Base-by-base conservation (phyloP, 345 rosid genomes). In the Trapa bicornis region DNA sequence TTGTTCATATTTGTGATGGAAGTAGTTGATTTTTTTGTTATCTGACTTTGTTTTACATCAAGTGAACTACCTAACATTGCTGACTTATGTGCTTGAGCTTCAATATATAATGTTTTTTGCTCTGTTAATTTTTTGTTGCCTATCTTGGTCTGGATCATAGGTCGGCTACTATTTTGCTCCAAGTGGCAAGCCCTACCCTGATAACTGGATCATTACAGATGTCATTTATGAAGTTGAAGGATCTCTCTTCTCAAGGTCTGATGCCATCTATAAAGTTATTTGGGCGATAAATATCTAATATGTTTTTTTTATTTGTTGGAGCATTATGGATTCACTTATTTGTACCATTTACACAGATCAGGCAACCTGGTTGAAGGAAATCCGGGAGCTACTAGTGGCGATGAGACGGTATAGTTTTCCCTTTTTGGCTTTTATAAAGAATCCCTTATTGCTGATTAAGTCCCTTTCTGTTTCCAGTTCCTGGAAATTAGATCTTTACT, bases 101-200 rank as follows among this genome's bases (percentile, higher is more conserved):
- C 48, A 43, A 45, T 69, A n/a, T 69, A 33, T 17, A 22, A n/a
- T 38, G 54, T 56, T 60, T 60, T 45, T 8, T 41, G 43, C 7
- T 41, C 7, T 41, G 43, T 41, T 41, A 41, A 41, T 41, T 41
- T 67, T 37, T 32, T 33, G 22, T 38, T 32, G 17, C 54, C 6
- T 4, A 35, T 50, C 33, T 56, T 68, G 78, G 65, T 50, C 75
- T 71, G 70, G 64, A 39, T 67, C 54, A 67, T 81, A 94, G 99
- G 97, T 91, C 79, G 99, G 99, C 65, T 89, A 88, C 75, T 94
- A 86, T 80, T 83, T 88, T 80, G 97, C 99, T 36, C 96, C 97
- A 42, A 91, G 99, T 75, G 96, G 97, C 73, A 94, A 94, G 81
- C 96, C 97, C 75, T 94, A 94, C 75, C 99, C 99, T 80, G 96